Evolutionary conservation across 192 early-diverging fungal species (phyloP).

Genomic region (Gonapodya prolifera): DNA sequence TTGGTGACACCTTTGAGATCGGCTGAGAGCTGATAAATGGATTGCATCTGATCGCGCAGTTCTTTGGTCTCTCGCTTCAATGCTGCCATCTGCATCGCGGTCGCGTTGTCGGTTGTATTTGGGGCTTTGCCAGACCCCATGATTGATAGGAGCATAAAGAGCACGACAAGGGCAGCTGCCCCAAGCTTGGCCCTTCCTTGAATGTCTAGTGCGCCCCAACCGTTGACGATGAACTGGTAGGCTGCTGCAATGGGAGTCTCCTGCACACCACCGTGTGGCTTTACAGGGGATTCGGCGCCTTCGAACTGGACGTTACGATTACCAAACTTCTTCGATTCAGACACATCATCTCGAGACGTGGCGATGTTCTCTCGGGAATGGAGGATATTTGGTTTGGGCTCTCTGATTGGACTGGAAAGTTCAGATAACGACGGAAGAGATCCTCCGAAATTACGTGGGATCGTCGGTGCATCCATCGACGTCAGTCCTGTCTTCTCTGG

Average conservation of each 20-base stretch:
- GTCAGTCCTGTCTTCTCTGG: too few species aligned
- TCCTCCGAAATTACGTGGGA: not conserved
- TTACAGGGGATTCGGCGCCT: too few species aligned
- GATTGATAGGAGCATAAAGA: not conserved
- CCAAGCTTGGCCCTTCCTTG: not conserved
- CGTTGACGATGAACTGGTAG: not conserved
- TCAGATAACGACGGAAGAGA: not conserved
- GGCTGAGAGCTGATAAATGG: not conserved
- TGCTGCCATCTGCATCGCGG: not conserved
- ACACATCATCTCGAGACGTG: not conserved
- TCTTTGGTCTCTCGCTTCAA: not conserved
- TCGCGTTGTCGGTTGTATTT: not conserved
- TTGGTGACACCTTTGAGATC: not conserved
- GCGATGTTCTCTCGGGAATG: not conserved
- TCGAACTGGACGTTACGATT: too few species aligned
- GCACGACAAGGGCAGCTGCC: not conserved
- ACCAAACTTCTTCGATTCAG: too few species aligned
- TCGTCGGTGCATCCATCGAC: not conserved
- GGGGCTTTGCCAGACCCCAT: not conserved
- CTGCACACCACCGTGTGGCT: too few species aligned
- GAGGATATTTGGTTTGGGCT: not conserved
- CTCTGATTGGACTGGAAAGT: not conserved
- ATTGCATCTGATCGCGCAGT: not conserved
- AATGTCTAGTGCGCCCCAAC: not conserved
- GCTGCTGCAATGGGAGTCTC: too few species aligned